Percentiles rank a stretch among this genome's conserved stretches.
Conservation (phyloP, 1,284 basidiomycete species). For the Microbotryum saponariae region DNA sequence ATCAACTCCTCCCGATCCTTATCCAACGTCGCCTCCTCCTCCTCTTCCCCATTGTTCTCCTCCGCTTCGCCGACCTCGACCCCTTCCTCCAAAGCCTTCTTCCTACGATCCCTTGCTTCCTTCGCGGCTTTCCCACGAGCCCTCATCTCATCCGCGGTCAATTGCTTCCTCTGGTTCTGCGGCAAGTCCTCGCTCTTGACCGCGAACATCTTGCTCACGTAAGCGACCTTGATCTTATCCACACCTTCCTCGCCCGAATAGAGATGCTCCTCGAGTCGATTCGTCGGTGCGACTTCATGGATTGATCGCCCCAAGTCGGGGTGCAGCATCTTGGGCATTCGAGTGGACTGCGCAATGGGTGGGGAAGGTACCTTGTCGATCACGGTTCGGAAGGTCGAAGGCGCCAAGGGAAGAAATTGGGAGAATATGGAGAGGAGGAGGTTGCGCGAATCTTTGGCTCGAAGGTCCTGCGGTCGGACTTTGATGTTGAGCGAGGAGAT, state of each 20-base stretch:
- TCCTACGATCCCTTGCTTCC: slow-evolving; percentile 35
- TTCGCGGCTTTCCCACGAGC: slow-evolving; percentile 45
- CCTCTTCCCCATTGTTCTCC: background rate
- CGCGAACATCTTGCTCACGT: slow-evolving; percentile 99
- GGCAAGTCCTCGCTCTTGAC: slow-evolving; percentile 72
- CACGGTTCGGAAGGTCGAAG: slow-evolving; percentile 82
- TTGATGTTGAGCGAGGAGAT: slow-evolving; percentile 74
- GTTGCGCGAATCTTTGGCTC: slow-evolving; percentile 78
- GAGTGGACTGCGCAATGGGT: slow-evolving; percentile 65
- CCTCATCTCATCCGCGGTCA: slow-evolving; percentile 84
- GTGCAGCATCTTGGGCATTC: slow-evolving; percentile 86
- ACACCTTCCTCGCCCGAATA: slow-evolving; percentile 58
- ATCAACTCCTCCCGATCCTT: slow-evolving; percentile 48
- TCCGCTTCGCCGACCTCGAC: background rate
- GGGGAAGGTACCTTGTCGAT: slow-evolving; percentile 91
- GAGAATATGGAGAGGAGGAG: slow-evolving; percentile 81
- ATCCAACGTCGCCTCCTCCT: slow-evolving; percentile 19
- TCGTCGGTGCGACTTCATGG: slow-evolving; percentile 55
- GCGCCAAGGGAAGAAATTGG: slow-evolving; percentile 93
- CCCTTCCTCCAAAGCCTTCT: slow-evolving; percentile 38
- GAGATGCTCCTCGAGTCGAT: slow-evolving; percentile 72
- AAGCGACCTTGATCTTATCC: slow-evolving; percentile 63
- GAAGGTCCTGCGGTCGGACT: slow-evolving; percentile 80
- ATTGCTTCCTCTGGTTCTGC: slow-evolving; percentile 64
- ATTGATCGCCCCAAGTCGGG: slow-evolving; percentile 54